Conservation (phyloP, 2,329 filamentous ascomycete genomes). For the Neonectria faginata region DNA sequence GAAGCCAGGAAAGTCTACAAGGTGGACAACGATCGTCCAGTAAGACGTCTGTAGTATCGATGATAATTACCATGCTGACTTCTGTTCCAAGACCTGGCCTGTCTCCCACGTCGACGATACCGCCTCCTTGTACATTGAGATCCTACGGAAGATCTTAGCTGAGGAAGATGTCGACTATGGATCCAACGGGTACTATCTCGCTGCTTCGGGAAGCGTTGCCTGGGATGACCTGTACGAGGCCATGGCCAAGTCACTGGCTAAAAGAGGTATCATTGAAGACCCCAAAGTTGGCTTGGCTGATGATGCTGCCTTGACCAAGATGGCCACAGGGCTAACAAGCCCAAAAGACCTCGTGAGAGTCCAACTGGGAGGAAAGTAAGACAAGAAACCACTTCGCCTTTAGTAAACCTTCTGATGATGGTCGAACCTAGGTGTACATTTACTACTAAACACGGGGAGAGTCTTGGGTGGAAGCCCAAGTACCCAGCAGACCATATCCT, state of each 20-base stretch:
- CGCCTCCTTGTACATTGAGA: conserved; percentile 57
- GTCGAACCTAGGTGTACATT: conserved; percentile 46
- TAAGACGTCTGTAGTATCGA: not conserved
- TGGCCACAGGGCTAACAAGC: conserved; percentile 49
- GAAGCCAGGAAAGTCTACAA: conserved; percentile 21
- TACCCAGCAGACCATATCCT: conserved; percentile 59
- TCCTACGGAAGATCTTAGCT: conserved; percentile 58
- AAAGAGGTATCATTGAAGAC: conserved; percentile 54
- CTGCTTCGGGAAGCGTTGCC: conserved; percentile 58
- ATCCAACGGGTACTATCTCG: conserved; percentile 63
- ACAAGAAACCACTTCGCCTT: conserved; percentile 34
- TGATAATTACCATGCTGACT: not conserved
- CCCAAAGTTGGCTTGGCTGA: conserved; percentile 52
- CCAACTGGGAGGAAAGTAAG: conserved; percentile 24
- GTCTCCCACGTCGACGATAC: conserved; percentile 65
- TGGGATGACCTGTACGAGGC: conserved; percentile 64
- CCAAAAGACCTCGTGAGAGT: conserved; percentile 12
- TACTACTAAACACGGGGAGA: conserved; percentile 53
- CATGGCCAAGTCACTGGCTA: conserved; percentile 56
- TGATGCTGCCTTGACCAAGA: conserved; percentile 51
- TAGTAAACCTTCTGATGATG: conserved; percentile 54
- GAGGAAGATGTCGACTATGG: conserved; percentile 53
- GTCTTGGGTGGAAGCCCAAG: conserved; percentile 60
- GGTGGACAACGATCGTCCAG: conserved; percentile 18
- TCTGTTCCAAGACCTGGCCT: conserved; percentile 58